Evolutionary conservation across 108 stramenopile species (phyloP), one percentile per base, ranked within the genome.

Genomic region (Cyclotella distinguenda): DNA sequence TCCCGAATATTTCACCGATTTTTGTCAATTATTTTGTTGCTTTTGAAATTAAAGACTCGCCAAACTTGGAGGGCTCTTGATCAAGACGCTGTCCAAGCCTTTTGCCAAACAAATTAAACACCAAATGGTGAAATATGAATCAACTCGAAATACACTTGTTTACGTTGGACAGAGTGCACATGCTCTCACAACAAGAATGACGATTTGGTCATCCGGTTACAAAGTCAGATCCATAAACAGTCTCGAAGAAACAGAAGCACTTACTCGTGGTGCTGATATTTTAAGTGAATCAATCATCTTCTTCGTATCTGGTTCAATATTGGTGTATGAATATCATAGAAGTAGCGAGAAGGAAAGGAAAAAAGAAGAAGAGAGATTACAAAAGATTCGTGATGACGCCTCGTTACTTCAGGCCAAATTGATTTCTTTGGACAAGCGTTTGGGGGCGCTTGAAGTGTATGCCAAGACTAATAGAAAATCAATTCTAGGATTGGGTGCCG

Each of bases 121-220:
- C 56, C 59, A 82, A 28, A 87, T 86, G 57, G 64, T 76, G 0
- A 65, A 75, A 45, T 69, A 80, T 33, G 66, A 68, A 13, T n/a
- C 46, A 8, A 76, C 85, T 16, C 82, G 87, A 60, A 58, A 71
- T 15, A 18, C 84, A 15, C 77, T 94, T 35, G 70, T 90, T 32
- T 70, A 72, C 45, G 82, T 94, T 32, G 92, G 92, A n/a, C 92
- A 90, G 78, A 60, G 70, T 9, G 72, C 74, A 44, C 89, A 94
- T 64, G 53, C 70, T 16, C 18, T 90, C 4, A 77, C 89, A 4
- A 84, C 86, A 19, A 71, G 88, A 47, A 89, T 94, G 89, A 86
- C 88, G 48, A 94, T 94, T 57, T 90, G 89, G 89, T 83, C 84
- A 10, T 77, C 84, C 25, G 92, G 92, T 22, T 90, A 87, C 67